Conservation (phyloP, 108 stramenopile genomes). For the Nitzschia putrida region DNA sequence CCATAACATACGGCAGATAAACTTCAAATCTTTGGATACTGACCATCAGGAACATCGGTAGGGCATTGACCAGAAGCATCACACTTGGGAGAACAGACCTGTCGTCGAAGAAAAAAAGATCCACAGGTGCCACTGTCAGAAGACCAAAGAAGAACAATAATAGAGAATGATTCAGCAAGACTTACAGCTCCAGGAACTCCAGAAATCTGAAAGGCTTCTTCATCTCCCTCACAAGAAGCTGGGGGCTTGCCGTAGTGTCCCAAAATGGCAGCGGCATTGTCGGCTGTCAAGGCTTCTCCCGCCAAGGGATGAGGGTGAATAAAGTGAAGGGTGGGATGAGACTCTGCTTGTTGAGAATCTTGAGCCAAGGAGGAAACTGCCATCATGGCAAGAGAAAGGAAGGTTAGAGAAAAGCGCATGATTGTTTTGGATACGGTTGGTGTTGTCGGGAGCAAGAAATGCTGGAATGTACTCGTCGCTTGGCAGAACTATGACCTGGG, state of each 20-base stretch:
- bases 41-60: constrained; percentile 27
- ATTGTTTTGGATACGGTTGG: no score
- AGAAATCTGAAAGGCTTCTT: constrained; percentile 19
- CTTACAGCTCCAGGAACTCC: constrained; percentile 26
- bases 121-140: background rate
- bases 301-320: constrained; percentile 7
- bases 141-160: background rate
- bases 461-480: no score
- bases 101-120: background rate
- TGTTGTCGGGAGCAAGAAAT: no score
- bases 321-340: constrained; percentile 3
- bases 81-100: constrained; percentile 27
- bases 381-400: no score
- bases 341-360: no score
- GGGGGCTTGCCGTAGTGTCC: constrained; percentile 29
- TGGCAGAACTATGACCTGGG: no score
- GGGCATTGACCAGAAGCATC: constrained; percentile 12
- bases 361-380: no score
- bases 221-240: constrained; percentile 12
- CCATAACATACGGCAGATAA: background rate
- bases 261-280: constrained; percentile 1
- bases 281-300: background rate
- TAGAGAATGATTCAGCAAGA: background rate
- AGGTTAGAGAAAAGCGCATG: no score
- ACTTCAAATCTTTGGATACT: background rate